A percentile compares a stretch with the other conserved stretches of the same genome.
phyloP scores from a whole-genome alignment of 345 rosid species.

The Brassica nigra region DNA sequence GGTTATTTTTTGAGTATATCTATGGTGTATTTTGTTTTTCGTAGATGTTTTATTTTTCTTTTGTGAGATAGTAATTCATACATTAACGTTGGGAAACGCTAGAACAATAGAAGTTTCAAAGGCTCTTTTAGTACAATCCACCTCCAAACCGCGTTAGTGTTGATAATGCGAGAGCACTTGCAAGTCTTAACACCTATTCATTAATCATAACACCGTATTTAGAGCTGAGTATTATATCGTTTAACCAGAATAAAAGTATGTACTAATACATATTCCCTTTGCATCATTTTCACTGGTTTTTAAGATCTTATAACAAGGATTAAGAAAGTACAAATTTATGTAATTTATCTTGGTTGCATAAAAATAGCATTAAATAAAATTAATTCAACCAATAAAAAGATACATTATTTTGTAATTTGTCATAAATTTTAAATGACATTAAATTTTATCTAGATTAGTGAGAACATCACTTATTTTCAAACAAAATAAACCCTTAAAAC shows the following conservation, averaged over 20 bases:
- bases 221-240: background rate
- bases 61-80: background rate
- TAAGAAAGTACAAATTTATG: no score
- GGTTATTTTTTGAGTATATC: no score
- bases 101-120: background rate
- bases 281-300: no score
- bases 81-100: background rate
- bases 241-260: background rate
- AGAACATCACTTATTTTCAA: no score
- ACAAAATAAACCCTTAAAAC: no score
- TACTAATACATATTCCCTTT: background rate
- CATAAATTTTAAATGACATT: no score
- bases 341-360: no score
- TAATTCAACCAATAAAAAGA: no score
- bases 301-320: no score
- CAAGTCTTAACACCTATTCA: background rate
- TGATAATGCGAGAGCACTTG: background rate
- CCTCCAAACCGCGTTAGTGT: background rate
- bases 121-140: background rate
- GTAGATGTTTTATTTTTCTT: background rate
- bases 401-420: no score
- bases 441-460: no score
- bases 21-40: background rate
- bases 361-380: no score
- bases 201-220: background rate